These are phyloP conservation scores for Penicillium desertorum DNA, from an alignment of 495 filamentous ascomycete genomes.

Conservation along the genomic window DNA sequence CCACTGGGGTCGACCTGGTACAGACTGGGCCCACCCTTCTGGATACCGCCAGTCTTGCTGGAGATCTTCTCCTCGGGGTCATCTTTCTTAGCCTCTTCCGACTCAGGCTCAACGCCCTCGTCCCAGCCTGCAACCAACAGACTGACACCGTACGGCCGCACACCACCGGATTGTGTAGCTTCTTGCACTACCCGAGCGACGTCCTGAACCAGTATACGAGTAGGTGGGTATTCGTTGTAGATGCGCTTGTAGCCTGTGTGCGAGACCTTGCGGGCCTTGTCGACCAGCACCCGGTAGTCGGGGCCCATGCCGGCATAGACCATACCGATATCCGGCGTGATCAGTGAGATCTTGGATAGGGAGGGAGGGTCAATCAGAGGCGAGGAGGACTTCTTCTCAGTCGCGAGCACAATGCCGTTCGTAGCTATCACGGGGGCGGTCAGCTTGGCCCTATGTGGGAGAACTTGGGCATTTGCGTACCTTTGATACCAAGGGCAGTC, in stretches of 20 bases:
- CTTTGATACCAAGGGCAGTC: conserved; percentile 97
- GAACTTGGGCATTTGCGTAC: conserved; percentile 42
- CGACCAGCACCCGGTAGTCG: conserved; percentile 95
- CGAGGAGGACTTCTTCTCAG: conserved; percentile 98
- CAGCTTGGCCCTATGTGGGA: conserved; percentile 10
- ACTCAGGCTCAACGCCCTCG: conserved; percentile 85
- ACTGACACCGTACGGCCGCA: conserved; percentile 96
- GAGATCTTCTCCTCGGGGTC: conserved; percentile 62
- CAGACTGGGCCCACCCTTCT: conserved; percentile 93
- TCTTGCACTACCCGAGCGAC: conserved; percentile 98
- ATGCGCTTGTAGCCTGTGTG: conserved; percentile 99
- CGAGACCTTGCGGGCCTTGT: conserved; percentile 97
- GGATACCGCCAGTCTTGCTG: conserved; percentile 87
- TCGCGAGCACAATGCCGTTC: conserved; percentile 98
- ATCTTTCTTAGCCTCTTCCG: conserved; percentile 48
- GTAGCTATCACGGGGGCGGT: conserved; percentile 59
- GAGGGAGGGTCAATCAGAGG: conserved; percentile 91
- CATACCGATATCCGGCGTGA: conserved; percentile 99
- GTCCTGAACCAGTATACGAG: conserved; percentile 97
- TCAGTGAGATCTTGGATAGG: conserved; percentile 93
- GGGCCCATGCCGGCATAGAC: conserved; percentile 99
- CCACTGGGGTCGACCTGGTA: conserved; percentile 98
- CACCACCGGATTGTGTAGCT: conserved; percentile 95
- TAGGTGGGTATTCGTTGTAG: conserved; percentile 99
- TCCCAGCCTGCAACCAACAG: conserved; percentile 97